Evolutionary conservation across 2,329 filamentous ascomycete species (phyloP), one percentile per base, ranked within the genome.

Genomic region (Talaromyces islandicus): DNA sequence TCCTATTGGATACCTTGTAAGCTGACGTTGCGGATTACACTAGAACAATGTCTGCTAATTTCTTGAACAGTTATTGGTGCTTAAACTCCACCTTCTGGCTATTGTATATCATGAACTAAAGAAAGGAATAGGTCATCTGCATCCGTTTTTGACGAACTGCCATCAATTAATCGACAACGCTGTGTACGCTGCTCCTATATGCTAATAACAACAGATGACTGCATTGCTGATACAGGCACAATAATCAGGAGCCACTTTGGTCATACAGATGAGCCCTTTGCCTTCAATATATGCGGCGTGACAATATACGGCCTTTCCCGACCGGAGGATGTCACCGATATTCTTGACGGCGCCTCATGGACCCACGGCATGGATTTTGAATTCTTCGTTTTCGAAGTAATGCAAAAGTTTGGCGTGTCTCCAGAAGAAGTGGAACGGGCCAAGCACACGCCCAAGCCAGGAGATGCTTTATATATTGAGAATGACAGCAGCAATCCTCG

Each of bases 341-440:
- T 55, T 55, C 53, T 55, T 43, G 53, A 55, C 21, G 53, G 53
- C 19, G 35, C 53, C 32, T 41, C 32, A 5, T 55, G 53, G 53
- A 24, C 53, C 21, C 53, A 55, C 21, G 32, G 53, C 21, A 55
- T 55, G 53, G 53, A 55, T 35, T 55, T 55, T 55, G 53, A 55
- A 38, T 41, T 24, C 53, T 55, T 55, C 6, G 29, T 55, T 9
- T 55, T 21, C 35, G 32, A 55, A 11, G 53, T 55, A n/a, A 55
- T 55, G 53, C 32, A 55, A 38, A 55, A 55, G 21, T 55, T 55
- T 17, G 53, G 53, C 53, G n/a, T 41, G 53, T 43, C 53, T 17
- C 32, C 53, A 43, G 19, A 55, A 29, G 53, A 55, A 41, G 53
- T 55, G 1, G 21, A 24, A 6, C 30, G 32, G 2, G 53, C 53